Conservation (phyloP, 192 early-diverging fungal species). For the Entomortierella chlamydospora region DNA sequence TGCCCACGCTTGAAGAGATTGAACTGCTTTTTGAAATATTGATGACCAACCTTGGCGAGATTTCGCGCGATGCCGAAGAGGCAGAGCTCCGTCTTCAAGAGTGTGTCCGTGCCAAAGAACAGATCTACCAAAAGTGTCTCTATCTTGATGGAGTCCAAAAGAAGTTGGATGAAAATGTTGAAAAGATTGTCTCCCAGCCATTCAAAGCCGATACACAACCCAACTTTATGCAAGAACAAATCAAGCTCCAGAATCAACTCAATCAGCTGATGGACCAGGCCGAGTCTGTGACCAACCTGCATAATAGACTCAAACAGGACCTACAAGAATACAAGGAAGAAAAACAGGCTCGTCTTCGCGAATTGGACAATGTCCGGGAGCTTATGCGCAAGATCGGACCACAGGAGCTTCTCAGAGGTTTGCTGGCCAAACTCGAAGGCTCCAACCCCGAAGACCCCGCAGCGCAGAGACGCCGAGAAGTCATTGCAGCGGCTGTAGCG, state of each 20-base stretch:
- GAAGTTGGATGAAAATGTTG: constrained; percentile 38
- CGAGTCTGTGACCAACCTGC: constrained; percentile 51
- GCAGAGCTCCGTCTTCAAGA: constrained; percentile 49
- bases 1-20: constrained; percentile 55
- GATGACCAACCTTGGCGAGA: constrained; percentile 64
- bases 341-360: constrained; percentile 29
- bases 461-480: constrained; percentile 20
- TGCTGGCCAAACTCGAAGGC: constrained; percentile 52
- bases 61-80: constrained; percentile 59
- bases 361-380: constrained; percentile 51
- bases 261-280: constrained; percentile 49
- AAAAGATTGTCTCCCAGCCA: constrained; percentile 43
- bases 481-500: constrained; percentile 35
- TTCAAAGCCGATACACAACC: constrained; percentile 40
- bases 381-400: constrained; percentile 59
- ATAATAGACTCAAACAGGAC: constrained; percentile 47
- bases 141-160: constrained; percentile 53
- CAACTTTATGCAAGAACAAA: constrained; percentile 51
- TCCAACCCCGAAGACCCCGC: constrained; percentile 33
- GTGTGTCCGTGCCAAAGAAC: constrained; percentile 55
- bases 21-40: constrained; percentile 64
- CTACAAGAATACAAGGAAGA: constrained; percentile 54
- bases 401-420: constrained; percentile 56
- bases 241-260: constrained; percentile 45
- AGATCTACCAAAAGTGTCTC: constrained; percentile 58